Base-by-base conservation (phyloP, 345 rosid species). In the Eucalyptus erythrocorys region DNA sequence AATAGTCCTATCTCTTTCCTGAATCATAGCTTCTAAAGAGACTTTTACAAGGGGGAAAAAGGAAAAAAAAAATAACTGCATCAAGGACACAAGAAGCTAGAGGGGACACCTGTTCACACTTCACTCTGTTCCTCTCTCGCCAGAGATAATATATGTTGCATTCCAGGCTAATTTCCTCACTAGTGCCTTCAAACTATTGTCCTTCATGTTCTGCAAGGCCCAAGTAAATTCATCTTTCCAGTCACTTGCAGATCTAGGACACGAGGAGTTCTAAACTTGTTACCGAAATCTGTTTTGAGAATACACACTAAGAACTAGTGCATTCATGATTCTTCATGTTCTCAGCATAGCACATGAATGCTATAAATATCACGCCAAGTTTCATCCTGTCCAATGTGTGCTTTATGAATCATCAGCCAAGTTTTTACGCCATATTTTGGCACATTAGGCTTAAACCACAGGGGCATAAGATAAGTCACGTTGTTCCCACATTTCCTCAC, bases 391-490 rank as follows among this genome's bases (percentile, higher is more conserved):
- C 14, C 6, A 57, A 24, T 57, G 30, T 5, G 64, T 26, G 13
- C 6, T 10, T 24, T 24, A 26, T 57, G 64, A 57, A 57, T 57
- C 6, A 10, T 1, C 64, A 57, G 64, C n/a, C 64, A 57, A 57
- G 64, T 26, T 26, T 10, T 57, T 5, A 57, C 2, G 64, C n/a
- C n/a, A 57, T 57, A 26, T 57, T 57, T 57, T 26, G n/a, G 7
- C n/a, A 57, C 7, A 57, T 11, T 2, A 57, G 13, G 64, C n/a
- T 57, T 11, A 57, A 5, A 55, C 59, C 26, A 22, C 0, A 21
- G 5, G 5, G 7, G n/a, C 64, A 2, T 26, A 26, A 57, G 64
- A 0, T 3, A 57, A 3, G 64, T 57, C n/a, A 1, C n/a, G 10
- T 26, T 57, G n/a, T 57, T 11, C n/a, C 7, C 15, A 11, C 64